Evolutionary conservation across 192 early-diverging fungal genomes (phyloP).

Genomic region (Podila verticillata): DNA sequence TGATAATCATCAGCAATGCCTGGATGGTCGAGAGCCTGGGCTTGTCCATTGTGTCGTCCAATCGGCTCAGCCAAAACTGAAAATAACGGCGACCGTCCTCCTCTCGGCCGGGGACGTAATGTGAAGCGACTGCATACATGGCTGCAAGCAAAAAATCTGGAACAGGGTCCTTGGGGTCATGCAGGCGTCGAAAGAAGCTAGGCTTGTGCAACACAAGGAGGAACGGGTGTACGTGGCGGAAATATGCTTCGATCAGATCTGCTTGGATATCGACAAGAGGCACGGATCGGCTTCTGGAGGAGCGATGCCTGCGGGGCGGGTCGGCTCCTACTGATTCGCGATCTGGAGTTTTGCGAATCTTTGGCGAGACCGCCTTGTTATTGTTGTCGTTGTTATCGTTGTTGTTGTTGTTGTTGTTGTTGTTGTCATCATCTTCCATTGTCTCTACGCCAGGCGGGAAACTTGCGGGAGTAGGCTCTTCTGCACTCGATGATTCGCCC

Average conservation of each 20-base stretch:
- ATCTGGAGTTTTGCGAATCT: slow-evolving; percentile 4
- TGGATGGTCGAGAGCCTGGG: slow-evolving; percentile 65
- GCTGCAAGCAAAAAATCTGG: slow-evolving; percentile 60
- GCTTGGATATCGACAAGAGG: slow-evolving; percentile 28
- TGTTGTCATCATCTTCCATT: background rate
- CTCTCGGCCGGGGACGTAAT: slow-evolving; percentile 41
- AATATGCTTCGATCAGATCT: slow-evolving; percentile 56
- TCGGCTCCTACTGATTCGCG: slow-evolving; percentile 1
- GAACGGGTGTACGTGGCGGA: slow-evolving; percentile 63
- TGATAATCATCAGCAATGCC: slow-evolving; percentile 58
- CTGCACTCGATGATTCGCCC: slow-evolving; percentile 22
- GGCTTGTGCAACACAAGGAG: slow-evolving; percentile 61
- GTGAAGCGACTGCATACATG: slow-evolving; percentile 60
- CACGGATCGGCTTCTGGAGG: slow-evolving; percentile 27
- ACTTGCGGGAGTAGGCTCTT: background rate
- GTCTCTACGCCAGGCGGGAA: background rate
- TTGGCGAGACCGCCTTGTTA: background rate
- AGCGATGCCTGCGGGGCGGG: slow-evolving; percentile 11
- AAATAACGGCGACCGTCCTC: slow-evolving; percentile 37
- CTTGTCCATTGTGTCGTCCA: slow-evolving; percentile 59
- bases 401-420: background rate
- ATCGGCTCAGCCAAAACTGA: slow-evolving; percentile 28
- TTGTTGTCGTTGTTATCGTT: no score
- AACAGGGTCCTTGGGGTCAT: slow-evolving; percentile 52
- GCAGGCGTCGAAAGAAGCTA: slow-evolving; percentile 56